These are phyloP conservation scores for Cyclotella atomus DNA, from an alignment of 108 stramenopile species.

Conservation along the genomic window DNA sequence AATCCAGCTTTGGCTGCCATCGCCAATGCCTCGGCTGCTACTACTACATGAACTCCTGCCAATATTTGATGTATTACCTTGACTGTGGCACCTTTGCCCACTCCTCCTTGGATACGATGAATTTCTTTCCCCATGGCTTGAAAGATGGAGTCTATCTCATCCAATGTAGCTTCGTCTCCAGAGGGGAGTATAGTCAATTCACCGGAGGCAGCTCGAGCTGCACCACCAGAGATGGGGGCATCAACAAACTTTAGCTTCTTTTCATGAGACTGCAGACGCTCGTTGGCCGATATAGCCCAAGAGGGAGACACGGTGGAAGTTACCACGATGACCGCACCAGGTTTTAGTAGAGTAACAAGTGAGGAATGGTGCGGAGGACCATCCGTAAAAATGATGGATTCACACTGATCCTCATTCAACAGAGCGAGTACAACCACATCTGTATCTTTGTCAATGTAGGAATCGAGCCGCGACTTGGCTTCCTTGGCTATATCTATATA, in stretches of 20 bases:
- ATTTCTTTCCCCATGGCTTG: constrained; percentile 65
- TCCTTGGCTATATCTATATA: neutral
- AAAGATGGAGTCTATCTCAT: constrained; percentile 44
- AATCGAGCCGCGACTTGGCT: neutral
- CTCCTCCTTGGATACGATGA: constrained; percentile 71
- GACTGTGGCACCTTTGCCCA: constrained; percentile 70
- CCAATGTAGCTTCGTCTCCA: constrained; percentile 40
- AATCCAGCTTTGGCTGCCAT: constrained; percentile 79
- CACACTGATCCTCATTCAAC: constrained; percentile 76
- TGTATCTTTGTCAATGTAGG: constrained; percentile 40
- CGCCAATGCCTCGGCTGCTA: constrained; percentile 73
- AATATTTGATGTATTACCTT: constrained; percentile 84
- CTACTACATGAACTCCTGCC: constrained; percentile 78
- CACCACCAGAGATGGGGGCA: constrained; percentile 79
- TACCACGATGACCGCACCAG: constrained; percentile 62
- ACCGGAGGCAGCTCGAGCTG: constrained; percentile 65
- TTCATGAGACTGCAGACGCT: constrained; percentile 22
- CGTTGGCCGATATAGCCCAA: constrained; percentile 53
- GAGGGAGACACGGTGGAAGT: constrained; percentile 73
- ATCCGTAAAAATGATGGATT: constrained; percentile 59
- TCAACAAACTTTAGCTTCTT: constrained; percentile 61
- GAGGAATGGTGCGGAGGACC: neutral
- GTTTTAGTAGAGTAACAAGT: constrained; percentile 37
- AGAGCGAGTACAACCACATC: constrained; percentile 66
- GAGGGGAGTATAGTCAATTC: constrained; percentile 75